phyloP scores from a whole-genome alignment of 2,329 filamentous ascomycete genomes.

The Tolypocladium inflatum region DNA sequence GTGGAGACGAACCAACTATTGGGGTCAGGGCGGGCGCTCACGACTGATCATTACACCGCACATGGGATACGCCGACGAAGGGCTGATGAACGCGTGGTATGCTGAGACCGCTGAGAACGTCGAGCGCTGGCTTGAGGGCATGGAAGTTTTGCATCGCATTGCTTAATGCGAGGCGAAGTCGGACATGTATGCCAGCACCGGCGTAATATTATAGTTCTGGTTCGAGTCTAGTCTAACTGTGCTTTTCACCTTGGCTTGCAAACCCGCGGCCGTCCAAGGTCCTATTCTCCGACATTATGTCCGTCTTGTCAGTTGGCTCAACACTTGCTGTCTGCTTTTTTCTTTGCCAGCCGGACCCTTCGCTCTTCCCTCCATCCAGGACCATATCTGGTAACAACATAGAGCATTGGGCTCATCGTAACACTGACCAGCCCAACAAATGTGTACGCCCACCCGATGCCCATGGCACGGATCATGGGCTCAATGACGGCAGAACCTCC shows the following conservation, averaged over 20 bases:
- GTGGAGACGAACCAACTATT: conserved; percentile 54
- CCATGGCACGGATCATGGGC: neutral
- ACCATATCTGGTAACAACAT: neutral
- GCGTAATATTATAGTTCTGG: neutral
- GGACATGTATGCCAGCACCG: neutral
- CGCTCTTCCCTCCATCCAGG: neutral
- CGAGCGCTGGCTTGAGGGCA: conserved; percentile 33
- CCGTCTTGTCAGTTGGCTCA: neutral
- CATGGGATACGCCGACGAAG: conserved; percentile 64
- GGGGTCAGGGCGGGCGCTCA: conserved; percentile 51
- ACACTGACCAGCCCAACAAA: neutral
- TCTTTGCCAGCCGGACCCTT: neutral
- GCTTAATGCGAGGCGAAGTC: neutral
- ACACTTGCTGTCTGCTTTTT: neutral
- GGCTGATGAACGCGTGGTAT: conserved; percentile 57
- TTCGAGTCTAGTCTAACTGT: neutral
- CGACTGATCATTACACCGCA: conserved; percentile 59
- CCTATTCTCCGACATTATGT: too few species aligned
- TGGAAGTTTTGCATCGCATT: conserved; percentile 7
- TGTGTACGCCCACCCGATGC: neutral
- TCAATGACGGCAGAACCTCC: neutral
- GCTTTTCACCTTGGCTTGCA: neutral
- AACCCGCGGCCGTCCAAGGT: too few species aligned
- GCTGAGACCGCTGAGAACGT: conserved; percentile 56
- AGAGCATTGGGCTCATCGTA: neutral